Base-by-base conservation (phyloP, 805 yeast genomes). In the Saccharomycopsis amapae region DNA sequence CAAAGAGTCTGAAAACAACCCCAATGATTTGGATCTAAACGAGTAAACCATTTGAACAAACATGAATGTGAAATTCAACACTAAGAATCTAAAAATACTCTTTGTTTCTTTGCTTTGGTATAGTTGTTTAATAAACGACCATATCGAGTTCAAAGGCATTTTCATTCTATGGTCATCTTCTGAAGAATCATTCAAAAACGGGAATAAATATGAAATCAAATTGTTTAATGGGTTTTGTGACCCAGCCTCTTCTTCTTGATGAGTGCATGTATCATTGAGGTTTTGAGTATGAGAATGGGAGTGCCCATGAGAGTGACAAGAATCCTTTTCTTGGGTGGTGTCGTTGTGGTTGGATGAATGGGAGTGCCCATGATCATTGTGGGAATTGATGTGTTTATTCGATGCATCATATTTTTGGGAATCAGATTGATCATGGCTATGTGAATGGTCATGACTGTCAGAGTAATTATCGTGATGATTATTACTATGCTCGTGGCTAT, bases 21-120 rank as follows among this genome's bases (percentile, higher is more conserved):
- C 97, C 38, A 93, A 67, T 0, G 97, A 90, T 58, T 85, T 89
- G 1, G 97, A 88, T 51, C 95, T 73, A 64, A 93, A 83, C 0
- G 97, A 89, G 61, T 93, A 93, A 7, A 93, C 65, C 53, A 93
- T 71, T 65, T 93, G 99, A 34, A 93, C 80, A 57, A 93, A 78
- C 99, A 93, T 93, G 65, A 93, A 93, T 2, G 93, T 76, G 10
- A 95, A 78, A 63, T 93, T 93, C 50, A 93, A 71, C 52, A 90
- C 62, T 40, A 93, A 65, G 57, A 90, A 93, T 47, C 86, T 81
- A 63, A 93, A 89, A 25, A 93, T 93, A 10, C 95, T 87, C 50
- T 84, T 71, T 0, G 97, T 88, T 53, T 88, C 96, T 40, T 72
- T 68, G 46, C 82, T 70, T 32, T 59, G 55, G 33, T 72, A 65